Evolutionary conservation across 371 early-diverging fungal species (phyloP).

Genomic region (Rhizopus arrhizus): DNA sequence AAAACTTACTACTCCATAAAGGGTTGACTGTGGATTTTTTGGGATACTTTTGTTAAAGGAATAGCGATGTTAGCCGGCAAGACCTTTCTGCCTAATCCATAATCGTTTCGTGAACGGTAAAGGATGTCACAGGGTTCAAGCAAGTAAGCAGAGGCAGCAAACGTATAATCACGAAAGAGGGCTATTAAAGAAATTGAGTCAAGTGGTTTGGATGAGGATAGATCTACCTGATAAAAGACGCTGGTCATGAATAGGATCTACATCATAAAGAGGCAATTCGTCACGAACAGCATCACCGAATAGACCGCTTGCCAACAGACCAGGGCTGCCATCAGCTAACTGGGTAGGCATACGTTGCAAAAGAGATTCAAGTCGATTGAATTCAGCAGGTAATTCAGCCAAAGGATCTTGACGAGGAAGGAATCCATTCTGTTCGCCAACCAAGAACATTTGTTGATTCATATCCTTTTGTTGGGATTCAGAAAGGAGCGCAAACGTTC

Average conservation of each 20-base stretch:
- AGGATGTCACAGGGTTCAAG: constrained; percentile 86
- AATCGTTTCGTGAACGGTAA: constrained; percentile 66
- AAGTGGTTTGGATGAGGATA: background rate
- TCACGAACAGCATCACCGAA: constrained; percentile 78
- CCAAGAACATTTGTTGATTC: constrained; percentile 54
- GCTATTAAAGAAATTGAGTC: constrained; percentile 38
- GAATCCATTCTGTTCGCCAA: constrained; percentile 71
- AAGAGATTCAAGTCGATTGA: constrained; percentile 67
- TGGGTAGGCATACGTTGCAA: constrained; percentile 80
- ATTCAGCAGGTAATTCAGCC: constrained; percentile 66
- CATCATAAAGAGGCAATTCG: constrained; percentile 75
- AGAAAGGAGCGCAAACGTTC: constrained; percentile 19
- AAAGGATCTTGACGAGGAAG: constrained; percentile 72
- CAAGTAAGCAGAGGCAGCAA: constrained; percentile 85
- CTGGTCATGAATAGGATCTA: constrained; percentile 68
- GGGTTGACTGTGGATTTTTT: constrained; percentile 76
- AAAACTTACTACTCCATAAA: constrained; percentile 82
- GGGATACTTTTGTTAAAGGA: constrained; percentile 72
- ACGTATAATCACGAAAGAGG: constrained; percentile 86
- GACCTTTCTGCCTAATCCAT: constrained; percentile 78
- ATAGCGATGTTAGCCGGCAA: constrained; percentile 80
- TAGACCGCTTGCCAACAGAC: constrained; percentile 76
- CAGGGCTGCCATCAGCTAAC: constrained; percentile 65
- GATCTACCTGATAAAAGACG: constrained; percentile 67
- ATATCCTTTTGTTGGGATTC: constrained; percentile 22